Evolutionary conservation across 2,329 filamentous ascomycete species (phyloP).

Genomic region (Lecanicillium sp.): DNA sequence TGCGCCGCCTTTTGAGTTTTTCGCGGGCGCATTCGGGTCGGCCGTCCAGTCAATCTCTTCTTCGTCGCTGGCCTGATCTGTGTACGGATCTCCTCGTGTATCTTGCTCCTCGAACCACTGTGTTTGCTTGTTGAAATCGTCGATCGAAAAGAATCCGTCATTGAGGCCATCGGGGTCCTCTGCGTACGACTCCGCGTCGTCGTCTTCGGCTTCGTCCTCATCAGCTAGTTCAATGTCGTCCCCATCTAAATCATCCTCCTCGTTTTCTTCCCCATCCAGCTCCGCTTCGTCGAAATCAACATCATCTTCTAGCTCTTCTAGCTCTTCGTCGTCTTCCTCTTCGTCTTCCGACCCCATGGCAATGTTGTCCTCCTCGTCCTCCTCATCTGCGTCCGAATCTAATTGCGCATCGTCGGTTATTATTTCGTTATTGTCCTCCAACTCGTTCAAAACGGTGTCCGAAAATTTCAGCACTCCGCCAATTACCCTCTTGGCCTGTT

Average conservation of each 20-base stretch:
- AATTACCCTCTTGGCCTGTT: constrained; percentile 82
- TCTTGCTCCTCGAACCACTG: constrained; percentile 87
- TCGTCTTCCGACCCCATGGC: constrained; percentile 23
- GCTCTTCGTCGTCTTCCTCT: constrained; percentile 28
- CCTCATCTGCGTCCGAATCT: constrained; percentile 19
- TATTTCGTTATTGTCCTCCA: constrained; percentile 34
- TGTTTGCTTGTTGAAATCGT: constrained; percentile 92
- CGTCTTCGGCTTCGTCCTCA: constrained; percentile 27
- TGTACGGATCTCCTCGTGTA: constrained; percentile 64
- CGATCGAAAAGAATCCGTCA: constrained; percentile 96
- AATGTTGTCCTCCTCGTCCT: constrained; percentile 24
- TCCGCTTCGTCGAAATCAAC: constrained; percentile 17
- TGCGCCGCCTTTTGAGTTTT: constrained; percentile 14
- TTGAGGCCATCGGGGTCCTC: constrained; percentile 81
- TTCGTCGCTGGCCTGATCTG: constrained; percentile 70
- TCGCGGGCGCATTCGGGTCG: constrained; percentile 54
- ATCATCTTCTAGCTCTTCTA: constrained; percentile 15
- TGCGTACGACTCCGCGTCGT: constrained; percentile 48
- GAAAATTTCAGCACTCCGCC: constrained; percentile 44
- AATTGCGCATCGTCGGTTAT: constrained; percentile 20
- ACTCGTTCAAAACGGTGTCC: constrained; percentile 35
- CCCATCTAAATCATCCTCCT: constrained; percentile 26
- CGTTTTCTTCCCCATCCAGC: constrained; percentile 23
- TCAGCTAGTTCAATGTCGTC: constrained; percentile 24
- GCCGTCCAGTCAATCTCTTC: constrained; percentile 83